These are phyloP conservation scores for Fusarium setosum DNA, from an alignment of 2,329 filamentous ascomycete species.

Conservation along the genomic window DNA sequence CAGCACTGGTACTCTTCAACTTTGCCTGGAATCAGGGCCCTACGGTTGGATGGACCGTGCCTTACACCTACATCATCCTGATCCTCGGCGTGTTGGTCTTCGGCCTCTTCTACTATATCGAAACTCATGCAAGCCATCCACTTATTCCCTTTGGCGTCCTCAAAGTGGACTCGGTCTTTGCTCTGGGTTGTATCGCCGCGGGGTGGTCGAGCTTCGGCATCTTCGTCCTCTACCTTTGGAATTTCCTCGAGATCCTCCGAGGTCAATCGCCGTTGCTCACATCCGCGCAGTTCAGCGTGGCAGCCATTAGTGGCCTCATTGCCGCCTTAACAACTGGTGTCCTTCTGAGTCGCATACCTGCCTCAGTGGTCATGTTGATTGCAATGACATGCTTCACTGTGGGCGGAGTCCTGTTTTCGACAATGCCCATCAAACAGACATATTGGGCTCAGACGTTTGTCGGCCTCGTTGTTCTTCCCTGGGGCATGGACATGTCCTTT, in stretches of 20 bases:
- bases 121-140: slow-evolving; percentile 58
- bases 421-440: slow-evolving; percentile 60
- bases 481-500: slow-evolving; percentile 72
- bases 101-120: slow-evolving; percentile 64
- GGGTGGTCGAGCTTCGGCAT: slow-evolving; percentile 63
- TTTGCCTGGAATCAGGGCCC: slow-evolving; percentile 73
- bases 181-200: slow-evolving; percentile 60
- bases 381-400: slow-evolving; percentile 48
- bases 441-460: slow-evolving; percentile 73
- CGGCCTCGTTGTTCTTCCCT: slow-evolving; percentile 54
- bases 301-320: slow-evolving; percentile 52
- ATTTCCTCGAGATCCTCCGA: slow-evolving; percentile 54
- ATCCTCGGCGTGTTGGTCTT: slow-evolving; percentile 65
- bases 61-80: slow-evolving; percentile 64
- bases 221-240: slow-evolving; percentile 58
- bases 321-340: slow-evolving; percentile 55
- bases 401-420: slow-evolving; percentile 54
- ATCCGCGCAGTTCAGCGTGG: slow-evolving; percentile 48
- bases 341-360: slow-evolving; percentile 43
- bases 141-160: slow-evolving; percentile 62
- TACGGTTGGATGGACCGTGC: slow-evolving; percentile 63
- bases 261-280: slow-evolving; percentile 54
- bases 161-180: slow-evolving; percentile 51
- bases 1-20: slow-evolving; percentile 67
- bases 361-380: slow-evolving; percentile 50